Evolutionary conservation across 176 grass and related monocot genomes (phyloP).

Genomic region (Oryza coarctata): DNA sequence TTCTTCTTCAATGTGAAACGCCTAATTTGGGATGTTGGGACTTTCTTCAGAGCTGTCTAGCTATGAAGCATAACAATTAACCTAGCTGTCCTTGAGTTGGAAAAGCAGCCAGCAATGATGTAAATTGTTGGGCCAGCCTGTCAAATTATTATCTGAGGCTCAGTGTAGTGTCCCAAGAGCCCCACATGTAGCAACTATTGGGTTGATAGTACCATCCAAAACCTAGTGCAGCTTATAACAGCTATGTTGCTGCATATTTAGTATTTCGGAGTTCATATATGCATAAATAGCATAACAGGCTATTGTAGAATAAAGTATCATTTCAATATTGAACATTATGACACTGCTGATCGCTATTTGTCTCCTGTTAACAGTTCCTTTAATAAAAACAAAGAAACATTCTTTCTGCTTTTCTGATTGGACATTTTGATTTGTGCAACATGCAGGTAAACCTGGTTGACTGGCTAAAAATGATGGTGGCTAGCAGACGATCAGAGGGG

Average conservation of each 20-base stretch:
- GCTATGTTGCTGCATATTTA: background rate
- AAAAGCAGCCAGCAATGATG: conserved; percentile 15
- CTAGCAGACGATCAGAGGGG: conserved; percentile 84
- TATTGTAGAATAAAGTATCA: conserved; percentile 1
- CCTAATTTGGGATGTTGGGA: background rate
- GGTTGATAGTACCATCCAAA: background rate
- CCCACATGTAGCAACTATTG: background rate
- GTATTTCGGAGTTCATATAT: background rate
- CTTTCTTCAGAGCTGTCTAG: conserved; percentile 8
- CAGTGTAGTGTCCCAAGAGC: conserved; percentile 1
- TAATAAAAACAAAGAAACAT: background rate
- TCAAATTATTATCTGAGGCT: background rate
- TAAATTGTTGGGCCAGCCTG: conserved; percentile 8
- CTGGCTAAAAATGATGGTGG: conserved; percentile 99
- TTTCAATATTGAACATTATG: background rate
- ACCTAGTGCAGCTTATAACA: background rate
- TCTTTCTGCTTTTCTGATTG: conserved; percentile 6
- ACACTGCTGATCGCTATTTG: background rate
- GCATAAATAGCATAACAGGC: background rate
- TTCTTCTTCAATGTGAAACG: background rate
- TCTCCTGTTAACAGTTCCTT: background rate
- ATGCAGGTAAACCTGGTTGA: conserved; percentile 94
- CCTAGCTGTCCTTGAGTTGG: background rate
- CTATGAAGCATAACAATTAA: background rate
- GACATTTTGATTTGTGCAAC: conserved; percentile 23